These are phyloP conservation scores for Arxiozyma heterogenica DNA, from an alignment of 1,139 yeast genomes.

Conservation along the genomic window DNA sequence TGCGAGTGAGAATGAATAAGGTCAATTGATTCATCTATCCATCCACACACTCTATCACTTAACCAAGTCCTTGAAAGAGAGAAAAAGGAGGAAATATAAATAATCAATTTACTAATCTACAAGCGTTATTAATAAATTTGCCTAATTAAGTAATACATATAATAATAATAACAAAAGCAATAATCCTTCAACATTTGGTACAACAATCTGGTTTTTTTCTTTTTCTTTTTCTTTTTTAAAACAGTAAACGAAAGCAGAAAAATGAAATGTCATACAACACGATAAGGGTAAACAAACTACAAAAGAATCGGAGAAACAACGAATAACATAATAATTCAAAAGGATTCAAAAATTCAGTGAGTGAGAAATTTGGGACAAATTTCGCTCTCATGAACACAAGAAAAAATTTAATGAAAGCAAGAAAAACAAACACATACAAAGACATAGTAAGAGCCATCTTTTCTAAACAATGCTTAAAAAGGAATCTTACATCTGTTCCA, in stretches of 20 bases:
- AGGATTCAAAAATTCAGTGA: not conserved
- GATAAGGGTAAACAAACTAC: not conserved
- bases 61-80: too few relatives aligned
- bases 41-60: too few relatives aligned
- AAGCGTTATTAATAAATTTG: not conserved
- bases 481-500: not conserved
- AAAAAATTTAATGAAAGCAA: too few relatives aligned
- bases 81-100: not conserved
- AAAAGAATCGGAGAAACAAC: not conserved
- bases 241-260: not conserved
- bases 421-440: not conserved
- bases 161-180: not conserved
- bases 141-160: not conserved
- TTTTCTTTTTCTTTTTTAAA: too few relatives aligned
- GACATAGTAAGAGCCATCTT: too few relatives aligned
- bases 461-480: too few relatives aligned
- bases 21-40: too few relatives aligned
- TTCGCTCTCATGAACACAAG: not conserved
- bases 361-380: not conserved
- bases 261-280: not conserved
- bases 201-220: too few relatives aligned
- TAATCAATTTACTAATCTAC: too few relatives aligned
- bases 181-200: not conserved
- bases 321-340: not conserved
- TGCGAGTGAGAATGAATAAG: too few relatives aligned